phyloP scores from a whole-genome alignment of 345 rosid species.

The Triadica sebifera region DNA sequence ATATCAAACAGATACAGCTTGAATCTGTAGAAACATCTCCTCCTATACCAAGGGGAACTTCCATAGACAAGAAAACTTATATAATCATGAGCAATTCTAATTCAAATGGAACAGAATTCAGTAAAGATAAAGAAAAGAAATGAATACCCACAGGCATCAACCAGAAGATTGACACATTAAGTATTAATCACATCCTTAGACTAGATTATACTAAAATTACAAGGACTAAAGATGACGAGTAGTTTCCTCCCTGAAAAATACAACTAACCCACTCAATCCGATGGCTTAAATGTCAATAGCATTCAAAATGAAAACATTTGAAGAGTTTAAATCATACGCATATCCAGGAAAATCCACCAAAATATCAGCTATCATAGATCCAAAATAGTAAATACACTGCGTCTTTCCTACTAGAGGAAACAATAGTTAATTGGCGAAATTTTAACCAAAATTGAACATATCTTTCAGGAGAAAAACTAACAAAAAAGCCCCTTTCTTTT shows the following conservation, averaged over 20 bases:
- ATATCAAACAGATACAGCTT: not conserved
- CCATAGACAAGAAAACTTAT: not conserved
- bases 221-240: not conserved
- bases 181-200: not conserved
- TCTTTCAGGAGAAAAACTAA: not conserved
- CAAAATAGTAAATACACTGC: slow-evolving; percentile 95
- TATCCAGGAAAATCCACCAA: slow-evolving; percentile 98
- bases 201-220: not conserved
- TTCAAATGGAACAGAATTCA: not conserved
- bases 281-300: not conserved
- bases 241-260: not conserved
- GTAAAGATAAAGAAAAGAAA: not conserved
- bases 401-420: slow-evolving; percentile 72
- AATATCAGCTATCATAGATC: slow-evolving; percentile 83
- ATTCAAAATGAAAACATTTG: not conserved
- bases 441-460: not conserved
- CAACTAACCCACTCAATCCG: not conserved
- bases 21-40: not conserved
- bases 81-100: not conserved
- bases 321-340: slow-evolving; percentile 59
- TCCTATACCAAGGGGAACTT: not conserved
- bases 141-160: not conserved
- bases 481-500: not conserved
- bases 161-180: not conserved
- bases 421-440: not conserved